Percentiles rank a stretch among this genome's conserved stretches.
Evolutionary conservation across 225 moss, liverwort and hornwort genomes (phyloP).

Genomic region (Polytrichum formosum): DNA sequence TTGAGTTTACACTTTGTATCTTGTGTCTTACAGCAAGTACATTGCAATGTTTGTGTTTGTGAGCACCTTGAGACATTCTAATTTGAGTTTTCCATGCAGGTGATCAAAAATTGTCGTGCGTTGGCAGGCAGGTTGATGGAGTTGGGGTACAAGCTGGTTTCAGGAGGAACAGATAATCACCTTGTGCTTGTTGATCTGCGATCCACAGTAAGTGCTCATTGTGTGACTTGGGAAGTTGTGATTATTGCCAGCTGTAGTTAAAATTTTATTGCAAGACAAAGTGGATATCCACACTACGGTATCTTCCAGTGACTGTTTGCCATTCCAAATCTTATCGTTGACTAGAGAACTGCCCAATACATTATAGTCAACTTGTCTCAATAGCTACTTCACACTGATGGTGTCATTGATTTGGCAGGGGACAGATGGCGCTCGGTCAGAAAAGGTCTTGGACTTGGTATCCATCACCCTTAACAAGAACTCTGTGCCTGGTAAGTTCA

Average conservation of each 20-base stretch:
- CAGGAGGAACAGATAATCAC: slow-evolving; percentile 88
- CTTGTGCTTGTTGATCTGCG: slow-evolving; percentile 87
- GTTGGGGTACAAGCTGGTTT: slow-evolving; percentile 82
- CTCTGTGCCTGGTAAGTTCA: slow-evolving; percentile 66
- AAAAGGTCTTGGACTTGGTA: slow-evolving; percentile 74
- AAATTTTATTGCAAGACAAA: too few species aligned
- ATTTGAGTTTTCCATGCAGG: slow-evolving; percentile 22
- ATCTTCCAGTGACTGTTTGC: too few species aligned
- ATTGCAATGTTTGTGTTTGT: too few species aligned
- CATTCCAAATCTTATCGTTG: too few species aligned
- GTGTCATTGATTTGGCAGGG: slow-evolving; percentile 35
- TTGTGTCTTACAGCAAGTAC: too few species aligned
- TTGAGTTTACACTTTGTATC: too few species aligned
- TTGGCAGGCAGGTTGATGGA: slow-evolving; percentile 69
- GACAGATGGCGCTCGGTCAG: slow-evolving; percentile 73
- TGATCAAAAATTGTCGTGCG: slow-evolving; percentile 70
- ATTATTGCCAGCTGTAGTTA: too few species aligned
- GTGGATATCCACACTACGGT: too few species aligned
- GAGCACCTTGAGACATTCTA: too few species aligned
- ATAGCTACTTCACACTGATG: background rate
- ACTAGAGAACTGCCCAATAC: too few species aligned
- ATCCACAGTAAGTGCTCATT: slow-evolving; percentile 43
- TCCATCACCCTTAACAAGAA: slow-evolving; percentile 93
- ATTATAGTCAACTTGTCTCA: too few species aligned
- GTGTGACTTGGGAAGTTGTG: too few species aligned